These are phyloP conservation scores for Trichoderma pleuroti DNA, from an alignment of 2,329 filamentous ascomycete genomes.

Conservation along the genomic window DNA sequence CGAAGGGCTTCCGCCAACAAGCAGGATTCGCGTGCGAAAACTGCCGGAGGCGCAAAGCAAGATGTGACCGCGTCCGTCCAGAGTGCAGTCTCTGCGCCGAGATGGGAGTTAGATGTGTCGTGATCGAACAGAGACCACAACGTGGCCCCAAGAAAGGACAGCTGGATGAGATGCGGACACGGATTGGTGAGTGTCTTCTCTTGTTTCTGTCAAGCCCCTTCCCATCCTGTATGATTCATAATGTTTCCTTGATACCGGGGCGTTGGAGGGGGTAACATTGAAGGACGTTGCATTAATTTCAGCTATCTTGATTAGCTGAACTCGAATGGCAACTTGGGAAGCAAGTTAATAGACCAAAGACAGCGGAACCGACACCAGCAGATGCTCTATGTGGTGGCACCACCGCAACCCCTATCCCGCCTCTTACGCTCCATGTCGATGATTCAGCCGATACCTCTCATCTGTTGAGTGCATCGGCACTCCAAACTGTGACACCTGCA, in stretches of 20 bases:
- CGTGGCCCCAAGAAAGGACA: neutral
- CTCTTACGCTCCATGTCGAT: neutral
- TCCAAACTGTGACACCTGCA: neutral
- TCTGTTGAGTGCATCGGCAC: neutral
- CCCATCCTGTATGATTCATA: neutral
- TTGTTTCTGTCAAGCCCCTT: neutral
- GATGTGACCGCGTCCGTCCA: neutral
- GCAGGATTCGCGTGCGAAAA: neutral
- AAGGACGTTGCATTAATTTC: neutral
- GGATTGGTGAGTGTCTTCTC: neutral
- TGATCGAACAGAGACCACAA: neutral
- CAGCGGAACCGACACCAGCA: neutral
- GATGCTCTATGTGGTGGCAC: neutral
- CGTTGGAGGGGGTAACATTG: neutral
- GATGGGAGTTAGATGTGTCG: neutral
- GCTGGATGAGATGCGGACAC: neutral
- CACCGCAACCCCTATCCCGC: neutral
- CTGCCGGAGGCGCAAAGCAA: neutral
- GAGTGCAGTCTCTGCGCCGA: neutral
- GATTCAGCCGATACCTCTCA: neutral
- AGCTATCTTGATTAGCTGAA: neutral
- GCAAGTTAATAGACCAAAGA: neutral
- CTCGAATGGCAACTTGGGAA: neutral
- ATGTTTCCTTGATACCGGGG: neutral
- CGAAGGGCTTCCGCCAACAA: neutral